Evolutionary conservation across 2,329 filamentous ascomycete genomes (phyloP), one percentile per base, ranked within the genome.

Genomic region (Acephala macrosclerotiorum): DNA sequence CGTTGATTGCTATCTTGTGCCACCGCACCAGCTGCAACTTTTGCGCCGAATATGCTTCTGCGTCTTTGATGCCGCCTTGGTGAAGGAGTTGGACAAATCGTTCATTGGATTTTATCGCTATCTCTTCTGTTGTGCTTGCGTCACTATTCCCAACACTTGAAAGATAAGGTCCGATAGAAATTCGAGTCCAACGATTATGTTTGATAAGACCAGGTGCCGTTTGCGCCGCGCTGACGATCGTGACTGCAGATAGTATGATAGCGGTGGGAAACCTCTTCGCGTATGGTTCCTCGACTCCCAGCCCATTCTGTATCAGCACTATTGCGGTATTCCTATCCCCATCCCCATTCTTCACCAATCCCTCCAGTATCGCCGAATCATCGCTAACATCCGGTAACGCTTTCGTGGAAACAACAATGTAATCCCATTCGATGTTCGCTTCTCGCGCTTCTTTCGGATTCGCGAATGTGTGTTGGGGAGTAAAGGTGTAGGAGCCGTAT

Each of bases 1-100:
- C 88, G 76, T 93, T 93, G 80, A 93, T 92, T 72, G 88, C 89
- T 68, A 92, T 86, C 77, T 93, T 93, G 77, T 92, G 90, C 90
- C 90, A 93, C 26, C 90, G 83, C 20, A 92, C 85, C 49, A 87
- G 84, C 77, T 93, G 91, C 55, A 93, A 80, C 66, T 87, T 89
- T 36, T 87, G 79, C 76, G 91, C 88, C 56, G 86, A 83, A 71
- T 90, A 87, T 8, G 84, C 80, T 67, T 89, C 85, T 5, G 89
- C 88, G 76, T 93, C 90, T 65, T 83, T 83, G 69, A 93, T 86
- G 1, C 85, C 85, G 42, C 89, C 89, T 18, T 67, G 68, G 36
- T 72, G 61, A 11, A 79, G 65, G n/a, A 85, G 78, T 14, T 79
- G 76, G 7, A 80, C 79, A 64, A 92, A 83, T 2, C 77, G 77